A percentile compares a stretch with the other conserved stretches of the same genome.
These are phyloP conservation scores for Pochonia chlamydosporia DNA, from an alignment of 2,329 filamentous ascomycete genomes.

Conservation along the genomic window DNA sequence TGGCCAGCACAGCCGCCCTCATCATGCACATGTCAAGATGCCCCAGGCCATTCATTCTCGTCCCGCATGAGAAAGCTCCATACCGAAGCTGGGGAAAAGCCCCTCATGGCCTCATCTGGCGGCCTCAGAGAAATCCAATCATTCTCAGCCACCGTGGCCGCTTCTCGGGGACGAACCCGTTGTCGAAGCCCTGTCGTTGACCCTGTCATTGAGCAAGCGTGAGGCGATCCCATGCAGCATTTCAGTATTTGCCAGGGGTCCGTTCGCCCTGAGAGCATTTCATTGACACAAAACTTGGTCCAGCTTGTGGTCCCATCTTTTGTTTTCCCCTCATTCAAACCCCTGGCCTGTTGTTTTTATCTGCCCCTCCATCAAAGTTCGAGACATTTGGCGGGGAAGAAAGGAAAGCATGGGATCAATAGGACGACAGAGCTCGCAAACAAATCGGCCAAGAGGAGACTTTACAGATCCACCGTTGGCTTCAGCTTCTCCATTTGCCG, in stretches of 20 bases:
- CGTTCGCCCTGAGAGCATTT: background rate
- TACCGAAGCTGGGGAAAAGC: background rate
- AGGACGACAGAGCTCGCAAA: background rate
- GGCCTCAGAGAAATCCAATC: background rate
- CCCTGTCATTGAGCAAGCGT: background rate
- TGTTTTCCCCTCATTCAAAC: slow-evolving; percentile 1
- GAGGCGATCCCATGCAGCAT: too few relatives aligned
- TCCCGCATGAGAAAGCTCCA: background rate
- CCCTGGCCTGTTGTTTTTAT: background rate
- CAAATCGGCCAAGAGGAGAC: background rate
- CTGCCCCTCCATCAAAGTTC: background rate
- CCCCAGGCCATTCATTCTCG: too few relatives aligned
- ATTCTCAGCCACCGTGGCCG: background rate
- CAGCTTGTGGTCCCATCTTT: background rate
- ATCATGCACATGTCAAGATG: too few relatives aligned
- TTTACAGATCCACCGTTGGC: background rate
- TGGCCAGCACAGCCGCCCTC: too few relatives aligned
- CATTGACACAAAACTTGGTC: background rate
- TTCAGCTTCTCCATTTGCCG: background rate
- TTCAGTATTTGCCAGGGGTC: too few relatives aligned
- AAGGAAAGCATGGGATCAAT: background rate
- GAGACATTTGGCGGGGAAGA: background rate
- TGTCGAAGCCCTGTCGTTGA: background rate
- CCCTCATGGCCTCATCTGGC: background rate
- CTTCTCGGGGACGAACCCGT: background rate